Evolutionary conservation across 1,139 yeast species (phyloP), one percentile per base, ranked within the genome.

Genomic region (Suhomyces guaymorum): DNA sequence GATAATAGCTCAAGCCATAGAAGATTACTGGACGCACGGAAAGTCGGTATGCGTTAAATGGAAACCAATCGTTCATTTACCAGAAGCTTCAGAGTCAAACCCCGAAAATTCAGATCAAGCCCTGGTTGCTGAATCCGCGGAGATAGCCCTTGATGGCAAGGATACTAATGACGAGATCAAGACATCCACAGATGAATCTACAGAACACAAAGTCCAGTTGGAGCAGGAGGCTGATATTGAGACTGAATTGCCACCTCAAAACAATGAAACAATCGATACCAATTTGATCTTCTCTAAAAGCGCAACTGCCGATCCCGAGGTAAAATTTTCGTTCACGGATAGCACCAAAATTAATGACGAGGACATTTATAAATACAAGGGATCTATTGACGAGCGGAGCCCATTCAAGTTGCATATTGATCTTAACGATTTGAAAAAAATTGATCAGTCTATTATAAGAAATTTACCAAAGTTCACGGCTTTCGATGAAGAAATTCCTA

Each of bases 1-100:
- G 9, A 69, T 73, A 27, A 64, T 90, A 20, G 82, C 97, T 0
- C 80, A 78, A 39, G 84, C 90, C 0, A 73, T 90, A 1, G 63
- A 64, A 43, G 96, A 88, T 41, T 89, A 79, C 51, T 89, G 95
- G 95, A 63, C 52, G 1, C 75, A 73, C 47, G 97, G 96, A 1
- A 80, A 79, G 48, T 73, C 68, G 3, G 75, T 81, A 42, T 85
- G 95, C 48, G 66, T 85, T 9, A 77, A 70, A 43, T 54, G 70
- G 30, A 64, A 58, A 38, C 63, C 68, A 3, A 61, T 72, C 16
- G 46, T 43, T 11, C 54, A 52, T 37, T 38, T 70, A 24, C 32
- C 42, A 9, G 49, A 47, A 22, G 33, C 19, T 17, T 8, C 13
- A 2, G 45, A n/a, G n/a, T n/a, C 24, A 9, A 42, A 24, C 27